Evolutionary conservation across 352 stramenopile genomes (phyloP).

Genomic region (Phytopythium helicoides): DNA sequence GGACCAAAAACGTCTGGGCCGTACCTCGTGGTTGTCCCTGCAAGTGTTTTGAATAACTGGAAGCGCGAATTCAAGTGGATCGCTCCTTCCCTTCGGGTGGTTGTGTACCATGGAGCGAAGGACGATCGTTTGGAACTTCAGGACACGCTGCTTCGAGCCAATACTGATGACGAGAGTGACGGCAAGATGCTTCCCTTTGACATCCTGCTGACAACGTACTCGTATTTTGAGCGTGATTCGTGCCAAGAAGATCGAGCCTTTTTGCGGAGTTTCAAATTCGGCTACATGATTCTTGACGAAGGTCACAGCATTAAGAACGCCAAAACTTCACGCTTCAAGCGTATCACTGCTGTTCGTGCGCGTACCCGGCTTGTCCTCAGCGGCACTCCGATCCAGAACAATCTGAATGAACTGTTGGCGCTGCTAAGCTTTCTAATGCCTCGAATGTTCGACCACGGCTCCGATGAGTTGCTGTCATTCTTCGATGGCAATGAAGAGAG

Average conservation of each 20-base stretch:
- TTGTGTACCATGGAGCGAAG: slow-evolving; percentile 83
- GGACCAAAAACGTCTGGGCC: slow-evolving; percentile 38
- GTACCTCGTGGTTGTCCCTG: slow-evolving; percentile 92
- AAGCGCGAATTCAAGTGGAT: slow-evolving; percentile 92
- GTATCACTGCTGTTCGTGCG: slow-evolving; percentile 76
- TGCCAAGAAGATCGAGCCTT: slow-evolving; percentile 83
- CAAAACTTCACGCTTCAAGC: slow-evolving; percentile 86
- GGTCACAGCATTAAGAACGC: slow-evolving; percentile 93
- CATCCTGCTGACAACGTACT: slow-evolving; percentile 90
- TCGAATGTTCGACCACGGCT: slow-evolving; percentile 85
- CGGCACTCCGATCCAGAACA: slow-evolving; percentile 91
- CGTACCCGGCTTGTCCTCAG: slow-evolving; percentile 78
- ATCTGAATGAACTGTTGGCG: slow-evolving; percentile 83
- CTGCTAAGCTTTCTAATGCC: slow-evolving; percentile 93
- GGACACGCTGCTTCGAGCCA: slow-evolving; percentile 25
- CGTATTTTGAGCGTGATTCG: slow-evolving; percentile 89
- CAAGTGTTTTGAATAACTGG: slow-evolving; percentile 93
- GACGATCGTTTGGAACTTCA: slow-evolving; percentile 58
- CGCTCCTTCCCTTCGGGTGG: slow-evolving; percentile 83
- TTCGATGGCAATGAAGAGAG: slow-evolving; percentile 80
- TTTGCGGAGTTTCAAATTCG: slow-evolving; percentile 72
- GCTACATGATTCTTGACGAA: slow-evolving; percentile 94
- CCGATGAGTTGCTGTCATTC: slow-evolving; percentile 75
- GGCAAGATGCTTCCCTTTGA: slow-evolving; percentile 71
- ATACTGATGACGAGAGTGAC: neutral